A percentile compares a stretch with the other conserved stretches of the same genome.
These are phyloP conservation scores for Talaromyces stipitatus DNA, from an alignment of 495 filamentous ascomycete genomes.

Conservation along the genomic window DNA sequence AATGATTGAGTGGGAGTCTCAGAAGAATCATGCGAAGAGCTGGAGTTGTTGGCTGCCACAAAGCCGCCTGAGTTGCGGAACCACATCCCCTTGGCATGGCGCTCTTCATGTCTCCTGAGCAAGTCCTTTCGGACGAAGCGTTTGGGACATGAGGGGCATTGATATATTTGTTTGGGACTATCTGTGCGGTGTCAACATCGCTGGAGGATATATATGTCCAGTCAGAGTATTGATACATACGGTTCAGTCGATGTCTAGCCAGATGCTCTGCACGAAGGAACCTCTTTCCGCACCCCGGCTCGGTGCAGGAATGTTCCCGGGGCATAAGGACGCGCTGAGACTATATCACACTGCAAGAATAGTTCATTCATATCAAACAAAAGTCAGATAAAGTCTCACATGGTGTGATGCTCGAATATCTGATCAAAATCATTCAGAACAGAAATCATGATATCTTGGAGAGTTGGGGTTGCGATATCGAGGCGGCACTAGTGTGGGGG, in stretches of 20 bases:
- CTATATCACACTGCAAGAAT: neutral
- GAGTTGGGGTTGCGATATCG: neutral
- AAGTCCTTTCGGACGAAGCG: slow-evolving; percentile 12
- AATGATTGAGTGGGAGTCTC: neutral
- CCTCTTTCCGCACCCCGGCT: slow-evolving; percentile 6
- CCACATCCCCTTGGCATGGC: slow-evolving; percentile 8
- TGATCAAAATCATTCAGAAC: neutral
- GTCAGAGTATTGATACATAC: neutral
- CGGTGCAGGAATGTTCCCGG: slow-evolving; percentile 3
- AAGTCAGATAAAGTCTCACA: neutral
- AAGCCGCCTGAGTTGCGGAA: slow-evolving; percentile 8
- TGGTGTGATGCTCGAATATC: neutral
- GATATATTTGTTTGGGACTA: slow-evolving; percentile 9
- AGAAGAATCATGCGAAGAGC: slow-evolving; percentile 51
- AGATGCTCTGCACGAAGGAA: slow-evolving; percentile 4
- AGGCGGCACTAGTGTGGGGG: neutral
- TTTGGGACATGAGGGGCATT: slow-evolving; percentile 9
- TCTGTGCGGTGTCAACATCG: neutral
- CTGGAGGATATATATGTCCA: neutral
- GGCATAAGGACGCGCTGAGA: neutral
- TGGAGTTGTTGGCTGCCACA: slow-evolving; percentile 26
- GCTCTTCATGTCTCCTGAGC: slow-evolving; percentile 1
- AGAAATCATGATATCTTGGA: neutral
- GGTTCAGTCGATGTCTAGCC: slow-evolving; percentile 1
- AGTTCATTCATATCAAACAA: neutral